phyloP scores from a whole-genome alignment of 1,284 basidiomycete genomes.

The Ceratobasidium sp. region DNA sequence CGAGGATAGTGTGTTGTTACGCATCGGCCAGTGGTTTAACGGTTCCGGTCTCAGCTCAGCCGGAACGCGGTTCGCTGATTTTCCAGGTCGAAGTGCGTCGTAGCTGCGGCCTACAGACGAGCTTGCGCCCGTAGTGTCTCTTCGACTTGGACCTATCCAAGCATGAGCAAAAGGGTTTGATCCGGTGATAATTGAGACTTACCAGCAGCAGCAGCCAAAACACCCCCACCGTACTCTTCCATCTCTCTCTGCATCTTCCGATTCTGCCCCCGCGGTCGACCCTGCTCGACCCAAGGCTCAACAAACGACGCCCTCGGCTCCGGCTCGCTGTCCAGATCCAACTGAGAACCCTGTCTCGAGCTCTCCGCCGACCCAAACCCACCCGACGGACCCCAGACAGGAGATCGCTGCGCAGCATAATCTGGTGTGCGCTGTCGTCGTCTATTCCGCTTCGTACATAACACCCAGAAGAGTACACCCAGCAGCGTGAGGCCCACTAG shows the following conservation, averaged over 20 bases:
- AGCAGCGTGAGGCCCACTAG: conserved; percentile 9
- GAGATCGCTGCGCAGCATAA: conserved; percentile 16
- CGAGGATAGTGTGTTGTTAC: conserved; percentile 11
- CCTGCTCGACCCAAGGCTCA: conserved; percentile 26
- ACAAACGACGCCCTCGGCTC: conserved; percentile 8
- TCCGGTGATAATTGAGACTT: not conserved
- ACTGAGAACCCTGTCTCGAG: not conserved
- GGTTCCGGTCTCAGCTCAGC: conserved; percentile 3
- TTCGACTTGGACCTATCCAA: conserved; percentile 1
- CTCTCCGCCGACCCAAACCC: not conserved
- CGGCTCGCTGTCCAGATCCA: conserved; percentile 25
- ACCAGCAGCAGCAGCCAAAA: conserved; percentile 9
- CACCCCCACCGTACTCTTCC: not conserved
- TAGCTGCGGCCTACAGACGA: not conserved
- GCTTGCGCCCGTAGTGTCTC: conserved; percentile 3
- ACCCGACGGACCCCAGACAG: not conserved
- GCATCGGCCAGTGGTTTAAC: conserved; percentile 1
- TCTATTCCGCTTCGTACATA: not conserved
- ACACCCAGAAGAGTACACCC: not conserved
- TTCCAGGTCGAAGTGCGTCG: not conserved
- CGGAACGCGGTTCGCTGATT: conserved; percentile 10
- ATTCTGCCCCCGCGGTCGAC: not conserved
- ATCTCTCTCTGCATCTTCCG: conserved; percentile 23
- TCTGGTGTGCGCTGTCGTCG: not conserved
- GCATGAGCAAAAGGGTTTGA: not conserved